Evolutionary conservation across 208 protist genomes (phyloP), one percentile per base, ranked within the genome.

Genomic region (Wallacemonas sp.): DNA sequence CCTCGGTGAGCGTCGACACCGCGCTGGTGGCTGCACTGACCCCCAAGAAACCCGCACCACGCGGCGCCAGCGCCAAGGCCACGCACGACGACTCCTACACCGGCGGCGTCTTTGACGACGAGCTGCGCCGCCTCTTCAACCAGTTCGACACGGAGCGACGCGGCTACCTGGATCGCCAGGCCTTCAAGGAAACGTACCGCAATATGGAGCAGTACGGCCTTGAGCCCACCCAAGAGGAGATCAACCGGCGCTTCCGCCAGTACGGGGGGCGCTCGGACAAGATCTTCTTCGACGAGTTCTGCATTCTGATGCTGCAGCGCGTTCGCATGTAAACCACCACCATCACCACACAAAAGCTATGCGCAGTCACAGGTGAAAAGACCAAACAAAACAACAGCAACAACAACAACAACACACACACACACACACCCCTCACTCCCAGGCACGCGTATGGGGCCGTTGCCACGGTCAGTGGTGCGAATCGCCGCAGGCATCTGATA

Each of bases 231-330:
- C 58, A 77, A 38, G 58, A 23, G 21, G 78, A 92, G 47, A 74
- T 90, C 2, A 72, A 92, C 34, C 61, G 62, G 34, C 74, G 75
- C 27, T 85, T 95, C 52, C 65, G 58, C 17, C 73, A 71, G 11
- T 92, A 95, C 64, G 68, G 69, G 24, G 56, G 66, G 16, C 58
- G 68, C 4, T 76, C 68, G 12, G 58, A 90, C 14, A 80, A 79
- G 48, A 69, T 95, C n/a, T 80, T 57, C 39, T 95, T 88, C 54
- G 65, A 95, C 34, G 84, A 92, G 69, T 95, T 95, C 63, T 95
- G 84, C 48, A 66, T 92, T 27, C 74, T 95, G 19, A 92, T 95
- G 89, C 77, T 95, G n/a, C 83, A 87, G 49, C 85, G 86, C 52
- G 81, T 80, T 17, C 81, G 80, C 29, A 88, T 95, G 83, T 95